A percentile compares a stretch with the other conserved stretches of the same genome.
Evolutionary conservation across 2,329 filamentous ascomycete genomes (phyloP).

Genomic region (Aspergillus uvarum): DNA sequence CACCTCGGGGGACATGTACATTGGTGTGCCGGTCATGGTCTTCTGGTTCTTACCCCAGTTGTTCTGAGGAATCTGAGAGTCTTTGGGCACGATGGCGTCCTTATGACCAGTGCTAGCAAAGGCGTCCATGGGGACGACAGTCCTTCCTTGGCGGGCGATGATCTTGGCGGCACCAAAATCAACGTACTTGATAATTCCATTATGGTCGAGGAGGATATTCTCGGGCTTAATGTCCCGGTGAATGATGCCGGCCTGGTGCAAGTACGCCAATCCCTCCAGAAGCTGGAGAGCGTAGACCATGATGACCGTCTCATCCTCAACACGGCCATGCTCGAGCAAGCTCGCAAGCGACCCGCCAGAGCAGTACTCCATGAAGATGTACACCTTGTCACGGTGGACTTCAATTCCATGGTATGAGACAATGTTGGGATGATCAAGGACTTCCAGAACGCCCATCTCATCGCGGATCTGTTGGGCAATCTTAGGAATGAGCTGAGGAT

Average conservation of each 20-base stretch:
- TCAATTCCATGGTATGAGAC: constrained; percentile 98
- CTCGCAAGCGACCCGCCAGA: constrained; percentile 89
- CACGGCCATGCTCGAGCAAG: constrained; percentile 89
- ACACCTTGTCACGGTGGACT: constrained; percentile 97
- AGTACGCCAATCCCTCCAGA: constrained; percentile 87
- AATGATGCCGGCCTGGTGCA: constrained; percentile 87
- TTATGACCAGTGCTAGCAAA: constrained; percentile 49
- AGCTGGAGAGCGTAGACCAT: constrained; percentile 96
- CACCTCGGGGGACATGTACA: constrained; percentile 99
- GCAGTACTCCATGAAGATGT: constrained; percentile 99
- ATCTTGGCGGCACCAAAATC: constrained; percentile 98
- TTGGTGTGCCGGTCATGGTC: constrained; percentile 95
- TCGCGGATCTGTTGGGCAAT: constrained; percentile 93
- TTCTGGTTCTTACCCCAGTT: constrained; percentile 62
- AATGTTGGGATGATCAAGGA: constrained; percentile 94
- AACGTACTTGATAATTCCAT: constrained; percentile 98
- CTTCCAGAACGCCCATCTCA: constrained; percentile 94
- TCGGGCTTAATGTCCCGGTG: constrained; percentile 98
- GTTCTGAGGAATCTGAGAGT: constrained; percentile 28
- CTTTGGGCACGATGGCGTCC: constrained; percentile 32
- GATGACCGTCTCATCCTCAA: constrained; percentile 96
- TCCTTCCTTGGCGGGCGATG: constrained; percentile 90
- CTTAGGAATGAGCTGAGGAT: constrained; percentile 91
- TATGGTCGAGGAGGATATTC: constrained; percentile 94
- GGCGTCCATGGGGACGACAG: constrained; percentile 66